Evolutionary conservation across 345 rosid genomes (phyloP), one percentile per base, ranked within the genome.

Genomic region (Euphorbia pulcherrima): DNA sequence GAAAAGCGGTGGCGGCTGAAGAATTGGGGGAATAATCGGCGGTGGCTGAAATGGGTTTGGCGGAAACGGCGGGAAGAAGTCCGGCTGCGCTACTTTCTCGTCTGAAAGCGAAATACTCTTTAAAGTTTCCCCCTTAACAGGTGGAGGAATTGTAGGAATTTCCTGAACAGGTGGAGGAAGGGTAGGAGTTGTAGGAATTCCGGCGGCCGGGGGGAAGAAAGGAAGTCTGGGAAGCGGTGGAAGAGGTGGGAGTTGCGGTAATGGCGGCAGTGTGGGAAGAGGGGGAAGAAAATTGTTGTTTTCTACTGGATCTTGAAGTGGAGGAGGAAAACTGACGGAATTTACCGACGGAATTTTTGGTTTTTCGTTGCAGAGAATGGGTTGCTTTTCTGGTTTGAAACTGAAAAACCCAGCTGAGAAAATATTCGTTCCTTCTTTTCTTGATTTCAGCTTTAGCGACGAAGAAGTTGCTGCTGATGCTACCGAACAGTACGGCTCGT

Each of bases 361-460:
- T 75, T 89, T 84, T 66, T 83, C 84, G 72, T 76, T 84, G 74
- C 96, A 94, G 1, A 86, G 64, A 28, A 50, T 56, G 6, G 97
- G 92, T 65, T 75, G 95, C 10, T 74, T 85, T 23, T 74, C 66
- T 0, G 97, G 99, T 83, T 82, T 94, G 84, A 94, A 91, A 55
- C 90, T 77, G 81, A 91, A 91, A 77, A 84, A 79, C 0, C 99
- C 99, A n/a, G 99, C 95, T 3, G 95, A 94, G 87, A 89, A 94
- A 30, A 94, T 71, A 14, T 82, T 80, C 5, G 69, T 65, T 60
- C 91, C 88, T 2, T 76, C 73, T 59, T 77, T 82, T 58, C 79
- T 79, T 2, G 85, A 74, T 77, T 78, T 87, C 26, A 93, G 80
- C 37, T 68, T 88, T 17, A 89, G 80, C 21, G 86, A 80, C 24